phyloP scores from a whole-genome alignment of 768 basidiomycete genomes.

The Leccinum boreale region DNA sequence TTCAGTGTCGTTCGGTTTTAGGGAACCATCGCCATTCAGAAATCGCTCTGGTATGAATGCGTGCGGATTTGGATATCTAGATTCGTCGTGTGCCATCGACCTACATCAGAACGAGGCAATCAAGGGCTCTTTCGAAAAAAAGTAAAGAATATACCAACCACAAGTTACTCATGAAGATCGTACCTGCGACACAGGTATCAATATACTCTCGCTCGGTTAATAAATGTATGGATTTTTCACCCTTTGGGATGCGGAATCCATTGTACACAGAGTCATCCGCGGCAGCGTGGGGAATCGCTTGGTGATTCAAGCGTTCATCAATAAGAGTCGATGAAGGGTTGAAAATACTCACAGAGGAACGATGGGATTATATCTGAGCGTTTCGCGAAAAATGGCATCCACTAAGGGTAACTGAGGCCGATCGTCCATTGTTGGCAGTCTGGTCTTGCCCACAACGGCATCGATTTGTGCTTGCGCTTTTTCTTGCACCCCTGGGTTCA shows the following conservation, averaged over 20 bases:
- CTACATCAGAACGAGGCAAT: neutral
- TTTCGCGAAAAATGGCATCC: neutral
- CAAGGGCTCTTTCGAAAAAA: neutral
- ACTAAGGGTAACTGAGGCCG: neutral
- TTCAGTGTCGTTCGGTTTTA: neutral
- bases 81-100: neutral
- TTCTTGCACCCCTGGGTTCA: neutral
- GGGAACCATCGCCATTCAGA: neutral
- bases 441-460: neutral
- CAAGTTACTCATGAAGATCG: neutral
- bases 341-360: neutral
- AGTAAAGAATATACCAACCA: neutral
- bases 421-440: neutral
- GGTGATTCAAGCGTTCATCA: neutral
- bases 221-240: neutral
- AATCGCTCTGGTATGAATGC: neutral
- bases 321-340: neutral
- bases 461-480: neutral
- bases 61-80: neutral
- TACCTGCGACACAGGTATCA: neutral
- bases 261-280: neutral
- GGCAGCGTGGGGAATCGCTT: neutral
- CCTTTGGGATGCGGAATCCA: neutral
- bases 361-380: neutral
- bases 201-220: neutral